phyloP scores from a whole-genome alignment of 2,329 filamentous ascomycete species.

The Alternaria arborescens region DNA sequence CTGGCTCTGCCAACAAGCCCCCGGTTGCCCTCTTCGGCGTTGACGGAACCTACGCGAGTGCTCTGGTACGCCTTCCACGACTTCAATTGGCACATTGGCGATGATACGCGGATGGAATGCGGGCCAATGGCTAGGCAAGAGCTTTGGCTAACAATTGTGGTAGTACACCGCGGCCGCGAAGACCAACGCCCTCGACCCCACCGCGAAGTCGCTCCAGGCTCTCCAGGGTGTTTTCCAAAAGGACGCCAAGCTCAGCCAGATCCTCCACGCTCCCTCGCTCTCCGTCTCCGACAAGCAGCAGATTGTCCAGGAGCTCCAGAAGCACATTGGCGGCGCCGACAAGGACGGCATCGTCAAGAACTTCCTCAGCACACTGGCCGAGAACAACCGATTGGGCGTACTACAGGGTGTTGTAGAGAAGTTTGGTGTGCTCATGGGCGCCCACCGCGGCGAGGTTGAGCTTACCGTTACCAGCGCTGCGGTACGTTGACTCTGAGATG shows the following conservation, averaged over 20 bases:
- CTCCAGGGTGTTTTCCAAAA: slow-evolving; percentile 78
- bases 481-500: slow-evolving; percentile 62
- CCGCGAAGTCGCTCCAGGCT: slow-evolving; percentile 78
- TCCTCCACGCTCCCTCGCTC: slow-evolving; percentile 85
- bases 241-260: slow-evolving; percentile 79
- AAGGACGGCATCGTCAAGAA: slow-evolving; percentile 88
- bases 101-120: slow-evolving; percentile 31
- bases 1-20: slow-evolving; percentile 75
- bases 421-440: slow-evolving; percentile 87
- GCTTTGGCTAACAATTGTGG: slow-evolving; percentile 36
- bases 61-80: slow-evolving; percentile 76
- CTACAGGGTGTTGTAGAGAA: slow-evolving; percentile 85
- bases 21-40: slow-evolving; percentile 93
- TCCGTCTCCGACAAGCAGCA: slow-evolving; percentile 79
- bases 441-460: slow-evolving; percentile 91
- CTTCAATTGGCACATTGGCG: slow-evolving; percentile 28
- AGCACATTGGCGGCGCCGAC: slow-evolving; percentile 74
- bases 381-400: slow-evolving; percentile 92
- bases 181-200: slow-evolving; percentile 82
- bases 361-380: slow-evolving; percentile 87
- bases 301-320: slow-evolving; percentile 87
- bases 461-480: slow-evolving; percentile 88
- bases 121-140: slow-evolving; percentile 28
- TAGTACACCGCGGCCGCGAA: slow-evolving; percentile 98
- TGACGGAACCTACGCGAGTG: slow-evolving; percentile 97